Percentiles rank a stretch among this genome's conserved stretches.
Evolutionary conservation across 2,329 filamentous ascomycete genomes (phyloP).

Genomic region (Orbilia brochopaga): DNA sequence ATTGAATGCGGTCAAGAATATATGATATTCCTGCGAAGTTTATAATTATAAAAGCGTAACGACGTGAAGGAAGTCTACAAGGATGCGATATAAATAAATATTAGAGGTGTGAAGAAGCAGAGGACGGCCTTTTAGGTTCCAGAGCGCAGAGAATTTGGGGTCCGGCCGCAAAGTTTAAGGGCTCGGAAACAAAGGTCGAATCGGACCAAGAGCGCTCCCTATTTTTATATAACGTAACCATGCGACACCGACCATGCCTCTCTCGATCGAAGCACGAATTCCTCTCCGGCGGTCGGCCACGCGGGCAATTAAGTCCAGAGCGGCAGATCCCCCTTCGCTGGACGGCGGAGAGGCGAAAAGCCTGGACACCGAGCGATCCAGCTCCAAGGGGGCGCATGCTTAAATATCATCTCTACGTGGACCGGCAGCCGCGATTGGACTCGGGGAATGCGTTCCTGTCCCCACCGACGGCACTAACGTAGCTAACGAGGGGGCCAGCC

Average conservation of each 20-base stretch:
- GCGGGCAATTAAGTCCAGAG: constrained; percentile 30
- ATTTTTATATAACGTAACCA: constrained; percentile 24
- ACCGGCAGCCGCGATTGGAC: constrained; percentile 5
- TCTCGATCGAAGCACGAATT: constrained; percentile 22
- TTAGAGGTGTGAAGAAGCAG: background rate
- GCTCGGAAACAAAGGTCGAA: constrained; percentile 5
- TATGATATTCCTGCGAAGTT: background rate
- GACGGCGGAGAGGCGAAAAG: constrained; percentile 22
- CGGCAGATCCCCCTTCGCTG: constrained; percentile 15
- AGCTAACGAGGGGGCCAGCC: background rate
- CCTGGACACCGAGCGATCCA: constrained; percentile 11
- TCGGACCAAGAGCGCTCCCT: constrained; percentile 16
- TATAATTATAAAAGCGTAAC: too few species aligned
- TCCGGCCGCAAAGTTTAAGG: constrained; percentile 22
- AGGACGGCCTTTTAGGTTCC: constrained; percentile 3
- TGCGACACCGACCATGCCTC: background rate
- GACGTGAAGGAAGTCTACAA: background rate
- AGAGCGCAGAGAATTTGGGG: constrained; percentile 11
- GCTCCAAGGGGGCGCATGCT: background rate
- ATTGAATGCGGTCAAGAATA: background rate
- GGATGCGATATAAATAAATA: too few species aligned
- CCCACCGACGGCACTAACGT: constrained; percentile 7
- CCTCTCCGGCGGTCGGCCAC: constrained; percentile 26
- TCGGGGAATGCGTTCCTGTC: background rate
- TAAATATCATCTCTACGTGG: background rate